Evolutionary conservation across 1,139 yeast species (phyloP).

Genomic region (Saccharomyces hybrid): DNA sequence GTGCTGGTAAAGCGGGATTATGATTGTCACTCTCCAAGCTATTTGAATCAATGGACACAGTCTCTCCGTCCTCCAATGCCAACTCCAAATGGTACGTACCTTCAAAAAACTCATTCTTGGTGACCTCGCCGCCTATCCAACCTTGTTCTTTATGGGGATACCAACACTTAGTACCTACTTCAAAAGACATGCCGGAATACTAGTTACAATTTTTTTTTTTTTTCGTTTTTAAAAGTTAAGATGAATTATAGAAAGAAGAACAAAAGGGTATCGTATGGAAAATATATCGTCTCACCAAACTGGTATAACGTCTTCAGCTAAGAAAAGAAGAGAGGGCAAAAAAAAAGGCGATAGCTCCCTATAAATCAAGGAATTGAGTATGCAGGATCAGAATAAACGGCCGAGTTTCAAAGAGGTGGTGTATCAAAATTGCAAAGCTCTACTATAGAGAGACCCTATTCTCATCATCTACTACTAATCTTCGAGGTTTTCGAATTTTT

Average conservation of each 20-base stretch:
- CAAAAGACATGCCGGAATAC: slow-evolving; percentile 24
- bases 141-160: slow-evolving; percentile 82
- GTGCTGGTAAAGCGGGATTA: slow-evolving; percentile 51
- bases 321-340: neutral
- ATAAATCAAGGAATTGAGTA: neutral
- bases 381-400: neutral
- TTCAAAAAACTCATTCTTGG: slow-evolving; percentile 42
- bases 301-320: neutral
- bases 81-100: slow-evolving; percentile 43
- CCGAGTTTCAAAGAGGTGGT: neutral
- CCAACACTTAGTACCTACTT: slow-evolving; percentile 70
- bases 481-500: neutral
- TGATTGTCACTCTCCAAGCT: slow-evolving; percentile 27
- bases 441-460: neutral
- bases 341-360: neutral
- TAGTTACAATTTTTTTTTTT: neutral
- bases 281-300: neutral
- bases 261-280: neutral
- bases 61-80: slow-evolving; percentile 7
- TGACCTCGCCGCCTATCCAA: slow-evolving; percentile 85
- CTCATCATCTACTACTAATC: neutral
- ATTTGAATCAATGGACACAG: slow-evolving; percentile 42
- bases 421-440: neutral
- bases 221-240: neutral
- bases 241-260: neutral